Evolutionary conservation across 129 eudicot genomes (phyloP).

Genomic region (Erigeron canadensis): DNA sequence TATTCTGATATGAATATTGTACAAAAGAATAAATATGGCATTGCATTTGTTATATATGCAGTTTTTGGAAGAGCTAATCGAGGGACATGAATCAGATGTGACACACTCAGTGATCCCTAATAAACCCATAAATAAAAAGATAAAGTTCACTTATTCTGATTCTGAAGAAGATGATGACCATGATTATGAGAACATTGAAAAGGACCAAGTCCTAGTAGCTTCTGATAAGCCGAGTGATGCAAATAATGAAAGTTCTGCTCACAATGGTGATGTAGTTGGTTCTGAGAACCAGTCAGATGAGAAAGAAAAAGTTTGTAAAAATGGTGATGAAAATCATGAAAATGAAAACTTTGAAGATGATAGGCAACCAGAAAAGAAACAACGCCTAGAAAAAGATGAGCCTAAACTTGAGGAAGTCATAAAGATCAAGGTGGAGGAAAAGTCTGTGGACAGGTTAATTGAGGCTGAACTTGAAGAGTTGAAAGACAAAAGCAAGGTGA

Average conservation of each 20-base stretch:
- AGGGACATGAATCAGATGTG: constrained; percentile 46
- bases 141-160: constrained; percentile 71
- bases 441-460: constrained; percentile 77
- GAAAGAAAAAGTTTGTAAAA: constrained; percentile 28
- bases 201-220: constrained; percentile 34
- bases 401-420: constrained; percentile 30
- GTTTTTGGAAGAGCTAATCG: constrained; percentile 84
- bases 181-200: constrained; percentile 32
- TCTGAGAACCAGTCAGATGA: constrained; percentile 28
- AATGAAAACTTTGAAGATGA: constrained; percentile 34
- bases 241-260: constrained; percentile 23
- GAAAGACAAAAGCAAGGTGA: constrained; percentile 88
- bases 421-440: constrained; percentile 39
- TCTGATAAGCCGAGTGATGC: constrained; percentile 16
- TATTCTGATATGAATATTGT: neutral
- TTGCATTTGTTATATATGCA: constrained; percentile 14
- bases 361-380: constrained; percentile 67
- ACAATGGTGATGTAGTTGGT: constrained; percentile 13
- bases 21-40: neutral
- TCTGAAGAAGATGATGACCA: constrained; percentile 55
- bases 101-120: constrained; percentile 30
- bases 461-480: constrained; percentile 87
- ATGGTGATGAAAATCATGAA: constrained; percentile 13
- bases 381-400: constrained; percentile 40
- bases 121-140: constrained; percentile 69